Evolutionary conservation across 371 early-diverging fungal species (phyloP).

Genomic region (Rhizopus stolonifer): DNA sequence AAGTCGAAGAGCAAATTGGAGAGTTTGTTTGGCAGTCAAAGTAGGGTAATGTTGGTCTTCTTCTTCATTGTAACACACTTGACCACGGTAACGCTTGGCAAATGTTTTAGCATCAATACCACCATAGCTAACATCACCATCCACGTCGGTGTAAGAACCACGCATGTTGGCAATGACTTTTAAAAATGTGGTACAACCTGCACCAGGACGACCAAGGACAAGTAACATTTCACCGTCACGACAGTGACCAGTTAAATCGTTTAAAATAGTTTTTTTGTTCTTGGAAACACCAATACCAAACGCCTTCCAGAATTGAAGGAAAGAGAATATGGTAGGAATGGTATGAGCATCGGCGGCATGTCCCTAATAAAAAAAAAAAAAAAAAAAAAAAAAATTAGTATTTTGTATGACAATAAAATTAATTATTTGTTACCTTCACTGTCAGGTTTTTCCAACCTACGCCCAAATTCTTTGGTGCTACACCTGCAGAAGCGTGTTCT

Average conservation of each 20-base stretch:
- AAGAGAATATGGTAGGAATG: constrained; percentile 15
- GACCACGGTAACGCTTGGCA: constrained; percentile 41
- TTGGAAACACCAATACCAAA: constrained; percentile 28
- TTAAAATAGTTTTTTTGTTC: constrained; percentile 30
- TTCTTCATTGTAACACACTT: constrained; percentile 58
- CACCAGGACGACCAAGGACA: constrained; percentile 58
- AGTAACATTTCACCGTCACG: constrained; percentile 62
- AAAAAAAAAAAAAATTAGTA: background rate
- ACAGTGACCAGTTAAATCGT: constrained; percentile 42
- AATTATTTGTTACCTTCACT: constrained; percentile 28
- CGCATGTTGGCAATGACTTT: constrained; percentile 56
- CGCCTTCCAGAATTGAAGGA: constrained; percentile 13
- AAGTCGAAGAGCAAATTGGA: constrained; percentile 54
- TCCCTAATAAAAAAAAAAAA: constrained; percentile 20
- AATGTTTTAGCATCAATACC: constrained; percentile 49
- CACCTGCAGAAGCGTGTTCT: constrained; percentile 26
- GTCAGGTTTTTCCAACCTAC: constrained; percentile 42
- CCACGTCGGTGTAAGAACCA: constrained; percentile 42
- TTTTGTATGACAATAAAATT: background rate
- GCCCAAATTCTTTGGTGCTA: constrained; percentile 49
- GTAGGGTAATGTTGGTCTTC: constrained; percentile 59
- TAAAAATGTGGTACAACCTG: constrained; percentile 57
- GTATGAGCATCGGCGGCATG: constrained; percentile 33
- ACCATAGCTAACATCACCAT: constrained; percentile 47
- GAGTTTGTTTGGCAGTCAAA: constrained; percentile 55